These are phyloP conservation scores for Daedaleopsis nitida DNA, from an alignment of 768 basidiomycete genomes.

Conservation along the genomic window DNA sequence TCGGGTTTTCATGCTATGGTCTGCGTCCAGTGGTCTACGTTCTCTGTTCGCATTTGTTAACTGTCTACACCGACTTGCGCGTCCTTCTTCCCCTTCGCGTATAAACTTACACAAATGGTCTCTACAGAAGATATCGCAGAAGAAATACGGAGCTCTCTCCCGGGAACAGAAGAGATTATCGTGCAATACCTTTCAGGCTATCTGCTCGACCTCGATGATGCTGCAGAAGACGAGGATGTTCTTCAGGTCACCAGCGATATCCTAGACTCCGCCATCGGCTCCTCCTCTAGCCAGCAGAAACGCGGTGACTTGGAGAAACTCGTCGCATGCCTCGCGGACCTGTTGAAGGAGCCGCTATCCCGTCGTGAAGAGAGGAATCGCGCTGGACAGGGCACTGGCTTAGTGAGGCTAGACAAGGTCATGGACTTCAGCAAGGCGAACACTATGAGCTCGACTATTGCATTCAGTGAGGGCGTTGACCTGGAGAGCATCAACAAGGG, in stretches of 20 bases:
- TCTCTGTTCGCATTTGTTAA: no score
- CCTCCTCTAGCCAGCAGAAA: conserved; percentile 23
- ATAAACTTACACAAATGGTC: background rate
- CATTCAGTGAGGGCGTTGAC: conserved; percentile 81
- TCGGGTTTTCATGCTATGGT: no score
- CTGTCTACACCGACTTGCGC: no score
- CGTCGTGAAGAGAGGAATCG: conserved; percentile 54
- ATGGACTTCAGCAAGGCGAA: conserved; percentile 85
- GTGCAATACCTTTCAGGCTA: conserved; percentile 88
- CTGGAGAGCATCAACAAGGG: conserved; percentile 92
- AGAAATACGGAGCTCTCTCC: conserved; percentile 69
- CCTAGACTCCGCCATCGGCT: conserved; percentile 73
- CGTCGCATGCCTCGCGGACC: conserved; percentile 62
- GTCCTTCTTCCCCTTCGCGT: no score
- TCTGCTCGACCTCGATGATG: conserved; percentile 86
- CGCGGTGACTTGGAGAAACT: conserved; percentile 62
- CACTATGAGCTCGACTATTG: conserved; percentile 78
- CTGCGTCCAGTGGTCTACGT: no score
- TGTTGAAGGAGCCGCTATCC: conserved; percentile 66
- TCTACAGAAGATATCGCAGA: conserved; percentile 63
- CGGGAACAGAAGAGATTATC: conserved; percentile 82
- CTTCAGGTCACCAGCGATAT: conserved; percentile 75
- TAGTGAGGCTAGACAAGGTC: conserved; percentile 81
- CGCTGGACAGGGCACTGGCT: conserved; percentile 52
- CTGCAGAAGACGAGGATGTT: conserved; percentile 85